These are phyloP conservation scores for Nicotiana otophora DNA, from an alignment of 257 asterid species.

Conservation along the genomic window DNA sequence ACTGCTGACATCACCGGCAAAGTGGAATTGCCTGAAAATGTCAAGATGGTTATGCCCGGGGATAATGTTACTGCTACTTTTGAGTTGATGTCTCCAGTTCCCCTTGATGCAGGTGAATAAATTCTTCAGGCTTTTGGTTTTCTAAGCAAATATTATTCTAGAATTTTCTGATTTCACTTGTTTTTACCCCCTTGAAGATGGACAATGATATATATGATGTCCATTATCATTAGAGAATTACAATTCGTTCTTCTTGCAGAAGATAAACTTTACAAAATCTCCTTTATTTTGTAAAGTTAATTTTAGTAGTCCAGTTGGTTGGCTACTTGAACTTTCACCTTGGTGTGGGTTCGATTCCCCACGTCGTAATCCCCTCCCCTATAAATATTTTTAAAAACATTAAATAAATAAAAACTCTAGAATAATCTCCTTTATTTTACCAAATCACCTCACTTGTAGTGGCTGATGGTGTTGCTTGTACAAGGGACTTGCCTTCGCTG, in stretches of 20 bases:
- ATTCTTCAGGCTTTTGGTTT: constrained; percentile 1
- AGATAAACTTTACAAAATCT: not conserved
- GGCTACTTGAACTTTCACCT: no score
- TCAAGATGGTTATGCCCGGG: constrained; percentile 99
- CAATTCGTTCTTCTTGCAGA: not conserved
- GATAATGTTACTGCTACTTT: constrained; percentile 96
- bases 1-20: constrained; percentile 97
- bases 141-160: not conserved
- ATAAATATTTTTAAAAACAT: no score
- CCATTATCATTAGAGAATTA: not conserved
- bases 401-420: no score
- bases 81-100: constrained; percentile 81
- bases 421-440: not conserved
- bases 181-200: not conserved
- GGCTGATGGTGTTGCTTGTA: not conserved
- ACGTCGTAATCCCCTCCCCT: no score
- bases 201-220: not conserved
- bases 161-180: not conserved
- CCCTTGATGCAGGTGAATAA: constrained; percentile 75
- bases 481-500: not conserved
- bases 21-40: constrained; percentile 93
- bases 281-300: no score
- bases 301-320: no score
- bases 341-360: no score
- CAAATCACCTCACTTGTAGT: not conserved